A percentile compares a stretch with the other conserved stretches of the same genome.
Conservation (phyloP, 2,329 filamentous ascomycete genomes). For the Phaeomoniella chlamydospora region DNA sequence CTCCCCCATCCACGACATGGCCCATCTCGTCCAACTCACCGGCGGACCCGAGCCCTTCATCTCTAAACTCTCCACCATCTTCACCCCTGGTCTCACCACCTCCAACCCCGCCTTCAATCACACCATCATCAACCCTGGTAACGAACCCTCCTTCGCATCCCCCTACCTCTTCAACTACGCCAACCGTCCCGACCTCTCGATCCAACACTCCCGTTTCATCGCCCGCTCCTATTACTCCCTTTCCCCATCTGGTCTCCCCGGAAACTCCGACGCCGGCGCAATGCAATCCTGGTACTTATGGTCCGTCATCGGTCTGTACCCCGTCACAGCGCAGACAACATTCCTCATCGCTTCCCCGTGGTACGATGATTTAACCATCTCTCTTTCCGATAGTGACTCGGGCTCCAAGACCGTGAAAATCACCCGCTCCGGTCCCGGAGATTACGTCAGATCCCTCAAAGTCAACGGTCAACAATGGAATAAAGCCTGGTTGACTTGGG, state of each 20-base stretch:
- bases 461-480: constrained; percentile 51
- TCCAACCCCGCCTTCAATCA: not conserved
- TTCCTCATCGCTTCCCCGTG: constrained; percentile 52
- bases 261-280: constrained; percentile 57
- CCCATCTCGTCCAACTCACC: constrained; percentile 35
- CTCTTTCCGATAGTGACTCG: constrained; percentile 36
- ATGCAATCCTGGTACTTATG: constrained; percentile 60
- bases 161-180: constrained; percentile 58
- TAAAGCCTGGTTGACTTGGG: constrained; percentile 51
- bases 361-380: constrained; percentile 45
- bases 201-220: constrained; percentile 42
- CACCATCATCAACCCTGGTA: constrained; percentile 1
- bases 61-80: constrained; percentile 45
- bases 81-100: constrained; percentile 15
- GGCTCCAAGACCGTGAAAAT: constrained; percentile 39
- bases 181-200: constrained; percentile 46
- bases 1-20: constrained; percentile 54
- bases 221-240: constrained; percentile 46
- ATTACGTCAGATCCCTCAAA: constrained; percentile 50
- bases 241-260: constrained; percentile 44
- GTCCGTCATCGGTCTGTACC: constrained; percentile 55
- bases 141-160: constrained; percentile 35
- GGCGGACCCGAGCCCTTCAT: constrained; percentile 42
- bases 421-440: constrained; percentile 33
- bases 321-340: constrained; percentile 52